These are phyloP conservation scores for Argentina anserina DNA, from an alignment of 306 rosid species.

Conservation along the genomic window DNA sequence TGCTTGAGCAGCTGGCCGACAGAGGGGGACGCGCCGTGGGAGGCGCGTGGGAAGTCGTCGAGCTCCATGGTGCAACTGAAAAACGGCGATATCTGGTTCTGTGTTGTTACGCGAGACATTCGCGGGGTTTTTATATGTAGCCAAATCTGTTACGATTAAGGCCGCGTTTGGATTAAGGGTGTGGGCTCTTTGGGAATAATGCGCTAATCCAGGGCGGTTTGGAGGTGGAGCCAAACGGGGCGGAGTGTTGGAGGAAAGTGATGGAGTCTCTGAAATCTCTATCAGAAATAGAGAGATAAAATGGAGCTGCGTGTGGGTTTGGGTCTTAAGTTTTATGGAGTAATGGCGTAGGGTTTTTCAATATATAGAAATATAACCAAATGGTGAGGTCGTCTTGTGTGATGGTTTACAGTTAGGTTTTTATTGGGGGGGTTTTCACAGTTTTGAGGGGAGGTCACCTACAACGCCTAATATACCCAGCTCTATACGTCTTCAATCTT, in stretches of 20 bases:
- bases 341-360: neutral
- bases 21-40: conserved; percentile 40
- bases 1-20: conserved; percentile 70
- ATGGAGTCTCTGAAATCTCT: neutral
- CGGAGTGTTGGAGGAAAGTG: neutral
- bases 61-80: conserved; percentile 37
- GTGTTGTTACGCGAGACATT: conserved; percentile 51
- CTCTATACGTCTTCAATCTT: conserved; percentile 24
- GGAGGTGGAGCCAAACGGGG: neutral
- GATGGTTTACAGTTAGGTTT: conserved; percentile 6
- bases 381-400: conserved; percentile 9
- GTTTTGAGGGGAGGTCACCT: conserved; percentile 70
- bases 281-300: neutral
- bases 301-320: conserved; percentile 1
- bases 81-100: conserved; percentile 31
- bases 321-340: neutral
- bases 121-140: neutral
- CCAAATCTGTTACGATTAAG: neutral
- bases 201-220: neutral
- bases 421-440: neutral
- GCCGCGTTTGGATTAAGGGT: neutral
- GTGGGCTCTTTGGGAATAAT: neutral
- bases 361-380: conserved; percentile 17
- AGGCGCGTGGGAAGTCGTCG: conserved; percentile 22
- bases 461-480: conserved; percentile 51